These are phyloP conservation scores for Colletotrichum destructivum DNA, from an alignment of 2,329 filamentous ascomycete species.

Conservation along the genomic window DNA sequence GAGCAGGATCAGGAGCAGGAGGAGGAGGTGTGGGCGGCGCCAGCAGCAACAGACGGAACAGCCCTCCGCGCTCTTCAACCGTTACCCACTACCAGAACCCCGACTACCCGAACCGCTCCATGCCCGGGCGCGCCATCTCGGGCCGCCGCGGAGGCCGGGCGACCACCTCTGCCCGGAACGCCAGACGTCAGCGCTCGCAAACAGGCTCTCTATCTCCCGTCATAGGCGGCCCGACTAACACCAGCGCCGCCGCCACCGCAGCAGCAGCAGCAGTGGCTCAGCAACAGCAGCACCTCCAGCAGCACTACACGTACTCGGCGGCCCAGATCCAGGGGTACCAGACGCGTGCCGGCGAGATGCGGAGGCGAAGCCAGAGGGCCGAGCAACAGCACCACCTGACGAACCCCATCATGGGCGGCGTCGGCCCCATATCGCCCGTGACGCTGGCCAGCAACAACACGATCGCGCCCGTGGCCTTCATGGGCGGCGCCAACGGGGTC, in stretches of 20 bases:
- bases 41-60: conserved; percentile 43
- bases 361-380: neutral
- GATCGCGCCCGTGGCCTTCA: neutral
- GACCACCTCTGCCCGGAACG: conserved; percentile 45
- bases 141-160: conserved; percentile 54
- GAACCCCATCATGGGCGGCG: neutral
- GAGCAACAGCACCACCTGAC: neutral
- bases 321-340: neutral
- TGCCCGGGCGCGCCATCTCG: conserved; percentile 51
- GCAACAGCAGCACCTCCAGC: conserved; percentile 4
- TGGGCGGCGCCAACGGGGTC: neutral
- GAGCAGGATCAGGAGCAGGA: conserved; percentile 16
- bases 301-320: conserved; percentile 2
- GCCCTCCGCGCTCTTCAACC: conserved; percentile 43
- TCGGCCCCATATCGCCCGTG: neutral
- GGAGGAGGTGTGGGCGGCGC: no score
- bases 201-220: conserved; percentile 14
- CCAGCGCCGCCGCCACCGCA: neutral
- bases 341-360: neutral
- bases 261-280: no score
- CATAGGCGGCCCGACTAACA: neutral
- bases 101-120: conserved; percentile 47
- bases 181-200: conserved; percentile 19
- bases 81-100: conserved; percentile 36
- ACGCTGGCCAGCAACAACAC: conserved; percentile 4